Evolutionary conservation across 1,139 yeast genomes (phyloP).

Genomic region (Blastobotrys ciferrii): DNA sequence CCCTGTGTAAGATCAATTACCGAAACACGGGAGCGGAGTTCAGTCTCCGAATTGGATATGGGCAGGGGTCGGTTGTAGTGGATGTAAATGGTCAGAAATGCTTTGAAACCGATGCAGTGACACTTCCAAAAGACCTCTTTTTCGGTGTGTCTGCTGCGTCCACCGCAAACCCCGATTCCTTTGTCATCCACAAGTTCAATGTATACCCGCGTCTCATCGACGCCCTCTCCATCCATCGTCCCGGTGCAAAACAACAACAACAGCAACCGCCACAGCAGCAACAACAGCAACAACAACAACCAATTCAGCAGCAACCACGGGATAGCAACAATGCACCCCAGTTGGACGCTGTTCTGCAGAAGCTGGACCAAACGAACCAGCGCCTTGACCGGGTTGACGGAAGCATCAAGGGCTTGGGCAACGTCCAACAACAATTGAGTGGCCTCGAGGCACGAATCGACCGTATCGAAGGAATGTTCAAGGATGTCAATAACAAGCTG

Average conservation of each 20-base stretch:
- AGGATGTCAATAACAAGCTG: slow-evolving; percentile 12
- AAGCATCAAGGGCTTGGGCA: slow-evolving; percentile 11
- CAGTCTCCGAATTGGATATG: slow-evolving; percentile 35
- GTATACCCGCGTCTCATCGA: slow-evolving; percentile 19
- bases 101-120: slow-evolving; percentile 35
- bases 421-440: slow-evolving; percentile 14
- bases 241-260: slow-evolving; percentile 1
- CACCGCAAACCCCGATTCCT: slow-evolving; percentile 34
- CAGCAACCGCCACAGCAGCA: slow-evolving; percentile 10
- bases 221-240: not conserved
- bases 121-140: slow-evolving; percentile 34
- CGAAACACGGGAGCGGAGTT: slow-evolving; percentile 37
- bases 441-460: slow-evolving; percentile 19
- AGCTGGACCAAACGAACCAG: slow-evolving; percentile 20
- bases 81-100: slow-evolving; percentile 41
- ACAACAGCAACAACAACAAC: slow-evolving; percentile 13
- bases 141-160: slow-evolving; percentile 40
- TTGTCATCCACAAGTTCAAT: slow-evolving; percentile 30
- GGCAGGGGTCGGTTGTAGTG: slow-evolving; percentile 34
- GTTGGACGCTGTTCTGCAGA: slow-evolving; percentile 20
- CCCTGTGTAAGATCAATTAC: slow-evolving; percentile 38
- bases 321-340: slow-evolving; percentile 12
- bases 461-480: slow-evolving; percentile 15
- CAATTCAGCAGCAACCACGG: slow-evolving; percentile 4
- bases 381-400: slow-evolving; percentile 14